Evolutionary conservation across 345 rosid genomes (phyloP).

Genomic region (Moricandia arvensis): DNA sequence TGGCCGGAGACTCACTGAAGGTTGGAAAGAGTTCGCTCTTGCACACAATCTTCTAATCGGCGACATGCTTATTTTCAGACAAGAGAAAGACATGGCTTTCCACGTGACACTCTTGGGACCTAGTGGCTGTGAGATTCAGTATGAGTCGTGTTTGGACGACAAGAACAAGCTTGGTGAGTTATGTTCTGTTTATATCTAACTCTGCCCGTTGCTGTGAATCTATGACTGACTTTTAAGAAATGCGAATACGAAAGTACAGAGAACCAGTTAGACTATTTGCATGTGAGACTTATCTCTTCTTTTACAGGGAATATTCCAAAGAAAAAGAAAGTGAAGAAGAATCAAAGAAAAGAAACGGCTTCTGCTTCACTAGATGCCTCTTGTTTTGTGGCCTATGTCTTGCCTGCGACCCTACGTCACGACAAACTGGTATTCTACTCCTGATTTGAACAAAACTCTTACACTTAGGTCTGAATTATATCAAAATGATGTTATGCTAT

Average conservation of each 20-base stretch:
- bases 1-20: conserved; percentile 20
- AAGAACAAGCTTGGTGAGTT: conserved; percentile 4
- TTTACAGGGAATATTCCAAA: conserved; percentile 5
- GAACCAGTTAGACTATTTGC: neutral
- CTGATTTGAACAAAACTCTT: neutral
- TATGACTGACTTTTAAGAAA: neutral
- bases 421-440: neutral
- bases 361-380: neutral
- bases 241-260: neutral
- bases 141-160: conserved; percentile 2
- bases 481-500: neutral
- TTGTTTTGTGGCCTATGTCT: neutral
- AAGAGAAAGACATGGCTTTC: conserved; percentile 11
- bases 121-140: conserved; percentile 23
- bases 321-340: neutral
- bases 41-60: conserved; percentile 29
- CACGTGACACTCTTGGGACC: conserved; percentile 23
- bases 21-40: conserved; percentile 27
- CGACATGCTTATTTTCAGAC: conserved; percentile 28
- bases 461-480: neutral
- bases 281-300: neutral
- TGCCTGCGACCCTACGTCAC: neutral
- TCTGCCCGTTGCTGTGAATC: neutral
- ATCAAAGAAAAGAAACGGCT: neutral
- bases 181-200: neutral